phyloP scores from a whole-genome alignment of 768 basidiomycete genomes.

The Tulasnella calospora region DNA sequence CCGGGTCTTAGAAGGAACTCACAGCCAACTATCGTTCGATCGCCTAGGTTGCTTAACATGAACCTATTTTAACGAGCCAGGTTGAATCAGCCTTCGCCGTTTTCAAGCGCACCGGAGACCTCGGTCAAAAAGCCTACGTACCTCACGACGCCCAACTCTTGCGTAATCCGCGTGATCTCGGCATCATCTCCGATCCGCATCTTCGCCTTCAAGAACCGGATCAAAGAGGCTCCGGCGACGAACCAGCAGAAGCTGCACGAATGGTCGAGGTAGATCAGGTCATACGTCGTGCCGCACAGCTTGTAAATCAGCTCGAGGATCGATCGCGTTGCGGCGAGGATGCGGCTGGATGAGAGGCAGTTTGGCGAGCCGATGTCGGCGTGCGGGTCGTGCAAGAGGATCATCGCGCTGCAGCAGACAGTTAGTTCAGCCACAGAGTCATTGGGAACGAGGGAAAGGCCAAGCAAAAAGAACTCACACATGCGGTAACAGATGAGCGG shows the following conservation, averaged over 20 bases:
- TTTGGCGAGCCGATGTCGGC: constrained; percentile 23
- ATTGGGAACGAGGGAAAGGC: background rate
- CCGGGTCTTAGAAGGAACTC: background rate
- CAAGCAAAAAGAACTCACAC: constrained; percentile 12
- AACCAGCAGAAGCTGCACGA: constrained; percentile 24
- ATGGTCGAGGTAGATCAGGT: constrained; percentile 22
- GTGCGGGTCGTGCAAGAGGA: constrained; percentile 26
- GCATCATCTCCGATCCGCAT: background rate
- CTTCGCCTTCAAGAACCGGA: constrained; percentile 7
- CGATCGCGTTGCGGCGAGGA: constrained; percentile 21
- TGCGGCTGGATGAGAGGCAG: background rate
- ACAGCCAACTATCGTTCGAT: constrained; percentile 22
- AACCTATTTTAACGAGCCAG: background rate
- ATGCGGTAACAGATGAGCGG: constrained; percentile 36
- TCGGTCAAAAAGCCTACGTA: no score
- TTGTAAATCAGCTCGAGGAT: constrained; percentile 26
- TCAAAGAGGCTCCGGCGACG: constrained; percentile 15
- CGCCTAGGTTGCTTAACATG: constrained; percentile 19
- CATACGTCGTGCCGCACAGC: constrained; percentile 25
- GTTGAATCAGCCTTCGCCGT: background rate
- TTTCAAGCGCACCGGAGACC: background rate
- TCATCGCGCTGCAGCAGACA: constrained; percentile 12
- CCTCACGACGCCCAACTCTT: constrained; percentile 15
- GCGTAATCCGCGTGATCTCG: constrained; percentile 2
- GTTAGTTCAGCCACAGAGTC: background rate